phyloP scores from a whole-genome alignment of 768 basidiomycete genomes.

The Lentinula boryana region DNA sequence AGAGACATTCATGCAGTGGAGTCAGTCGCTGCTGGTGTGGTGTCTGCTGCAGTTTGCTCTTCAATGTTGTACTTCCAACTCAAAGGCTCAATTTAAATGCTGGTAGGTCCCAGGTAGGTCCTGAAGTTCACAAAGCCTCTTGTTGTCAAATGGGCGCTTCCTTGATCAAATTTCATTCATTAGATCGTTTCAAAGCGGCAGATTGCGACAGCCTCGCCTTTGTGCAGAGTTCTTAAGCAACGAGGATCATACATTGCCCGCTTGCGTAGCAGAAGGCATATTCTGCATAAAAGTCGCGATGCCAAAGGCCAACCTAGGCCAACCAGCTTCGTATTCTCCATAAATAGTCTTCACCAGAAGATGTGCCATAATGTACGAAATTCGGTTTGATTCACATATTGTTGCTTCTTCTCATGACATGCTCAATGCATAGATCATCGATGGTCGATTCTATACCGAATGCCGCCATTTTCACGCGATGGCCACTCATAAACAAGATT shows the following conservation, averaged over 20 bases:
- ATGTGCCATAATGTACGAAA: slow-evolving; percentile 74
- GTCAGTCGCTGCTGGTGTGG: background rate
- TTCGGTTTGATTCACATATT: background rate
- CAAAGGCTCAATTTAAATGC: background rate
- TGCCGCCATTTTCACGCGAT: slow-evolving; percentile 73
- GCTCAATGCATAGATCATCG: slow-evolving; percentile 49
- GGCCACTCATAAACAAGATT: slow-evolving; percentile 66
- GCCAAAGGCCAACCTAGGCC: background rate
- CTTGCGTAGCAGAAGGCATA: slow-evolving; percentile 12
- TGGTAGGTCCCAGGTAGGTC: background rate
- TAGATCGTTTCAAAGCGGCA: slow-evolving; percentile 14
- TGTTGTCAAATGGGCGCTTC: background rate
- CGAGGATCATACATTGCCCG: slow-evolving; percentile 35
- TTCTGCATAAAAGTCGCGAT: background rate
- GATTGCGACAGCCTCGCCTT: slow-evolving; percentile 36
- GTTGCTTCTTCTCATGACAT: slow-evolving; percentile 5
- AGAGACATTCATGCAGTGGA: background rate
- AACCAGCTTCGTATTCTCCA: slow-evolving; percentile 11
- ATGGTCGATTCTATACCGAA: slow-evolving; percentile 64
- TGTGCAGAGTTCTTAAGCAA: slow-evolving; percentile 25
- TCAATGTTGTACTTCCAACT: background rate
- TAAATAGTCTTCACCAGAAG: slow-evolving; percentile 11
- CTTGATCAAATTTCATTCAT: background rate
- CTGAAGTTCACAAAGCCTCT: background rate
- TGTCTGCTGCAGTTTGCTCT: background rate